phyloP scores from a whole-genome alignment of 1,139 yeast genomes.

The Magnusiomyces tetraspermus region DNA sequence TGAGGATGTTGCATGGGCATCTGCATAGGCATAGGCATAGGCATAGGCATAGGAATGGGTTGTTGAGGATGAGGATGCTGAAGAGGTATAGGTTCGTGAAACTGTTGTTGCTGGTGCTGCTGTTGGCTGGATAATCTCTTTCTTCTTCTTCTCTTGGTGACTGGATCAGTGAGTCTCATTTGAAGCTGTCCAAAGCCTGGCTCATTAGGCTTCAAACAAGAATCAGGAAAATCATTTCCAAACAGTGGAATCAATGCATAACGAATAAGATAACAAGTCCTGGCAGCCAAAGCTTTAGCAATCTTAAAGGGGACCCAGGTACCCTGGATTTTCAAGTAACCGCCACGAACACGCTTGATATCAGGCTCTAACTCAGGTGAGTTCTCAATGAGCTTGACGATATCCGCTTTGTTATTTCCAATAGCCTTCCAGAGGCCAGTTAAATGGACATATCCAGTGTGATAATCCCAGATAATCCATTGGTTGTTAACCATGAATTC shows the following conservation, averaged over 20 bases:
- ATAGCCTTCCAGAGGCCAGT: conserved; percentile 88
- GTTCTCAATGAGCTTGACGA: conserved; percentile 53
- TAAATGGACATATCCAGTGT: conserved; percentile 78
- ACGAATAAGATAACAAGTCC: conserved; percentile 72
- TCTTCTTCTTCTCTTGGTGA: conserved; percentile 7
- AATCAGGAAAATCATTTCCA: conserved; percentile 61
- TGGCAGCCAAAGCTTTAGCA: conserved; percentile 58
- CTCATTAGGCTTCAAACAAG: conserved; percentile 58
- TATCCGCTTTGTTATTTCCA: conserved; percentile 64
- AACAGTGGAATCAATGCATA: conserved; percentile 71
- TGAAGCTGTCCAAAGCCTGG: conserved; percentile 61
- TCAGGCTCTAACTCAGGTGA: conserved; percentile 61
- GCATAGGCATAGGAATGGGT: neutral
- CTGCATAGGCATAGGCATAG: neutral
- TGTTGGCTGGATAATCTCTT: conserved; percentile 4
- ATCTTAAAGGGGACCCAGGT: conserved; percentile 80
- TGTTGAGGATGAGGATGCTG: neutral
- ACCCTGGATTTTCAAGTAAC: conserved; percentile 87
- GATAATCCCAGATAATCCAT: conserved; percentile 82
- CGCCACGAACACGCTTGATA: conserved; percentile 78
- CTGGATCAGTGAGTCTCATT: conserved; percentile 16
- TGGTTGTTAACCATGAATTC: conserved; percentile 56
- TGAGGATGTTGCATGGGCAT: conserved; percentile 4
- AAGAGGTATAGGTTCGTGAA: neutral
- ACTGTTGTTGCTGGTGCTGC: conserved; percentile 1